Evolutionary conservation across 2,329 filamentous ascomycete genomes (phyloP).

Genomic region (Colletotrichum simmondsii): DNA sequence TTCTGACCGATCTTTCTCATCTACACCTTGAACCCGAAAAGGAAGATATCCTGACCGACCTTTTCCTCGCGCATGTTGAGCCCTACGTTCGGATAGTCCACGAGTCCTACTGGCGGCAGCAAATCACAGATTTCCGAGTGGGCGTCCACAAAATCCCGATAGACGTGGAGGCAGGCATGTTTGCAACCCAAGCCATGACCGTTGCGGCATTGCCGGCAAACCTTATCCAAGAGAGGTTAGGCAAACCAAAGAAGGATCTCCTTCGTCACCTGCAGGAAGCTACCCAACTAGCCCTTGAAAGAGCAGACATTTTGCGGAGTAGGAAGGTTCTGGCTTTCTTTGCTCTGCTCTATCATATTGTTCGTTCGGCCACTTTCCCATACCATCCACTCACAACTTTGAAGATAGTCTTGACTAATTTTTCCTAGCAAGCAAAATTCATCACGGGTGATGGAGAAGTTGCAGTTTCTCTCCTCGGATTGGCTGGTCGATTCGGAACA

Average conservation of each 20-base stretch:
- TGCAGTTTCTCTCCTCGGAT: conserved; percentile 17
- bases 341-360: conserved; percentile 28
- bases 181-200: conserved; percentile 30
- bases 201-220: conserved; percentile 25
- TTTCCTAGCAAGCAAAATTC: conserved; percentile 26
- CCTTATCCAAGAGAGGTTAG: conserved; percentile 11
- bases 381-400: background rate
- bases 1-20: conserved; percentile 12
- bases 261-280: conserved; percentile 25
- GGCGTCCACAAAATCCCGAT: conserved; percentile 23
- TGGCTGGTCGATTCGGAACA: conserved; percentile 28
- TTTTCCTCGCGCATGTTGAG: conserved; percentile 28
- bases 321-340: conserved; percentile 20
- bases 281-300: conserved; percentile 18
- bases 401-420: background rate
- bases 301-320: conserved; percentile 28
- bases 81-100: conserved; percentile 26
- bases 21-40: conserved; percentile 26
- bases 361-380: background rate
- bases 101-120: conserved; percentile 23
- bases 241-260: conserved; percentile 12
- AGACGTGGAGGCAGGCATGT: conserved; percentile 25
- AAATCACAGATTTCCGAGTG: conserved; percentile 31
- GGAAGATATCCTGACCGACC: conserved; percentile 26
- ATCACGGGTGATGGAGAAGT: conserved; percentile 24